Base-by-base conservation (phyloP, 148 eudicot species). In the Fagopyrum tataricum region DNA sequence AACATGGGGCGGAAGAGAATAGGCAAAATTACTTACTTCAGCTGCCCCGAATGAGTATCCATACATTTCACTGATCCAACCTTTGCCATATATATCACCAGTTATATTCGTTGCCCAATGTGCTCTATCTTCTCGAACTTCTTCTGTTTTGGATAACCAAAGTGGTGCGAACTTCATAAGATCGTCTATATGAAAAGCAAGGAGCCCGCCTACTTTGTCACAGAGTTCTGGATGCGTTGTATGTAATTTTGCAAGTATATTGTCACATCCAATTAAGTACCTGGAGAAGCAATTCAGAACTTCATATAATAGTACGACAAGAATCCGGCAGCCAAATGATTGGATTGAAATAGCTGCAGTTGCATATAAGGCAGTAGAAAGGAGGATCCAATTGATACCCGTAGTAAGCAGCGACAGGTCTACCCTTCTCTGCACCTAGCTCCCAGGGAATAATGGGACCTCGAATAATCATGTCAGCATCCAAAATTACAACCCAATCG, bases 21-120 rank as follows among this genome's bases (percentile, higher is more conserved):
- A 6, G 42, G 71, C 62, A 69, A 31, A 14, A 37, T 48, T 78
- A 77, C 73, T 74, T 78, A 91, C 98, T 85, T 91, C 98, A 47
- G 97, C 91, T 44, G 96, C 96, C 74, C 90, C 98, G 82, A 95
- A 95, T 72, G 98, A 95, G 85, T 95, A 95, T 43, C 98, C 98
- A 70, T 95, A 95, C 98, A 95, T 95, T 89, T 95, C 98, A 77
- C 98, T 95, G 70, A 95, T 95, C 97, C 98, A 95, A n/a, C 98
- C 97, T 48, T 81, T 78, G n/a, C 86, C 91, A 82, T 90, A 91
- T 40, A 91, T 84, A 79, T 95, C 98, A 75, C 98, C 98, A 14
- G 97, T 95, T 52, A 90, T 81, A 87, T 95, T 95, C 47, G 90
- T 91, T 43, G 84, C 84, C 97, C 97, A 95, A 46, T 95, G 98